Percentiles rank a stretch among this genome's conserved stretches.
These are phyloP conservation scores for Dioscorea zingiberensis DNA, from an alignment of 106 monocot species.

Conservation along the genomic window DNA sequence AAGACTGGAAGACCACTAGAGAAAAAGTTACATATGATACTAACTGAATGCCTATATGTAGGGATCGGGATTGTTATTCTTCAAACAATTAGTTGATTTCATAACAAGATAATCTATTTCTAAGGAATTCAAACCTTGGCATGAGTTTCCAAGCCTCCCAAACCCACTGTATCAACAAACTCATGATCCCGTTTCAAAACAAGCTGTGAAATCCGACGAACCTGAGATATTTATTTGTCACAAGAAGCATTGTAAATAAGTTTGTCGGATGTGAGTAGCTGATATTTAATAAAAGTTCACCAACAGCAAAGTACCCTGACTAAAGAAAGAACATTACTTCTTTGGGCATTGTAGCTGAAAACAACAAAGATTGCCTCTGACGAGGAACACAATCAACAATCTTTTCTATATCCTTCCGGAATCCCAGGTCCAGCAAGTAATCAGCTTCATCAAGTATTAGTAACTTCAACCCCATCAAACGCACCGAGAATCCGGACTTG, in stretches of 20 bases:
- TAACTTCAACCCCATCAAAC: conserved; percentile 87
- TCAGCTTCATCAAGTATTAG: conserved; percentile 94
- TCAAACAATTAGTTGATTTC: no score
- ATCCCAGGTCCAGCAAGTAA: conserved; percentile 91
- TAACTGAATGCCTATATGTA: no score
- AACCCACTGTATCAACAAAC: conserved; percentile 80
- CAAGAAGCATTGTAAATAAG: no score
- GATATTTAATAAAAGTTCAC: no score
- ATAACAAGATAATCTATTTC: no score
- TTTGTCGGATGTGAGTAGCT: no score
- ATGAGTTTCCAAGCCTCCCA: conserved; percentile 60
- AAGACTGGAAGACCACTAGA: no score
- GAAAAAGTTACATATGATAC: no score
- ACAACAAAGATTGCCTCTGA: conserved; percentile 77
- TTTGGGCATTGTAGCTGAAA: conserved; percentile 87
- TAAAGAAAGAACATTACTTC: conserved; percentile 36
- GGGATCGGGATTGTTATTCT: no score
- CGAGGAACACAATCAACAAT: conserved; percentile 90
- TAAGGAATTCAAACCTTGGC: conserved; percentile 45
- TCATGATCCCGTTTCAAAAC: conserved; percentile 81
- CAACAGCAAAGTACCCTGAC: no score
- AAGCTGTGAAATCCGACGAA: conserved; percentile 87
- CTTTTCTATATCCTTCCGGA: conserved; percentile 92
- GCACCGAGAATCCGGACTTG: conserved; percentile 76
- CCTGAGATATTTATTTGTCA: conserved; percentile 29